A percentile compares a stretch with the other conserved stretches of the same genome.
phyloP scores from a whole-genome alignment of 2,329 filamentous ascomycete genomes.

The Thermochaetoides dissita region DNA sequence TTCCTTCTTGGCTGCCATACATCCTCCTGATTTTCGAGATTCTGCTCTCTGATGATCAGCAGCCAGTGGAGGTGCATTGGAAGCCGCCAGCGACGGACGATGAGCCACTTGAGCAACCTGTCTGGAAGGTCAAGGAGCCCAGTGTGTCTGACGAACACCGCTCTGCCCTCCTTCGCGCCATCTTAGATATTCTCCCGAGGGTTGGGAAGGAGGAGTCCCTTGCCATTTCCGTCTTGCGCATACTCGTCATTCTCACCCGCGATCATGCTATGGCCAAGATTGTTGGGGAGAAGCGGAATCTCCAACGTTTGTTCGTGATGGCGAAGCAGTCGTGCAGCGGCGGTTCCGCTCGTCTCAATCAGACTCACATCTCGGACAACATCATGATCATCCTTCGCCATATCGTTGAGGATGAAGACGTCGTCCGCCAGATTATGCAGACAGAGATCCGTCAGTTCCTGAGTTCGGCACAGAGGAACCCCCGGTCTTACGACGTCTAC shows the following conservation, averaged over 20 bases:
- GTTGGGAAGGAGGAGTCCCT: slow-evolving; percentile 78
- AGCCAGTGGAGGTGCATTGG: slow-evolving; percentile 64
- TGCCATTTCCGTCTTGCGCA: slow-evolving; percentile 67
- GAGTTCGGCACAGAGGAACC: slow-evolving; percentile 40
- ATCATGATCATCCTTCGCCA: slow-evolving; percentile 84
- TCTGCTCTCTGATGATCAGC: slow-evolving; percentile 75
- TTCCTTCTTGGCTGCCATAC: slow-evolving; percentile 87
- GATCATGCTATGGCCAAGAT: slow-evolving; percentile 58
- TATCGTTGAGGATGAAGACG: slow-evolving; percentile 86
- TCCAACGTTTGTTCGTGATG: slow-evolving; percentile 88
- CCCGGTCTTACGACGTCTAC: slow-evolving; percentile 52
- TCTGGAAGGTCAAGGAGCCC: slow-evolving; percentile 45
- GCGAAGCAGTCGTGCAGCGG: slow-evolving; percentile 77
- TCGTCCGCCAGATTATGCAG: slow-evolving; percentile 79
- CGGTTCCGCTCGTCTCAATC: slow-evolving; percentile 57
- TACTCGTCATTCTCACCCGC: slow-evolving; percentile 79
- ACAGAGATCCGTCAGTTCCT: slow-evolving; percentile 75
- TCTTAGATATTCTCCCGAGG: slow-evolving; percentile 73
- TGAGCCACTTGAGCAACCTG: slow-evolving; percentile 35
- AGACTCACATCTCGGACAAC: slow-evolving; percentile 38
- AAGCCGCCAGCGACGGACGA: slow-evolving; percentile 38
- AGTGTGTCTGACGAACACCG: slow-evolving; percentile 54
- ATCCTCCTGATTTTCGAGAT: slow-evolving; percentile 82
- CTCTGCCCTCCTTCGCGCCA: slow-evolving; percentile 53
- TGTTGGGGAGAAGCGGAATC: slow-evolving; percentile 75